Evolutionary conservation across 2,329 filamentous ascomycete species (phyloP), one percentile per base, ranked within the genome.

Genomic region (Chaetothyriales sp.): DNA sequence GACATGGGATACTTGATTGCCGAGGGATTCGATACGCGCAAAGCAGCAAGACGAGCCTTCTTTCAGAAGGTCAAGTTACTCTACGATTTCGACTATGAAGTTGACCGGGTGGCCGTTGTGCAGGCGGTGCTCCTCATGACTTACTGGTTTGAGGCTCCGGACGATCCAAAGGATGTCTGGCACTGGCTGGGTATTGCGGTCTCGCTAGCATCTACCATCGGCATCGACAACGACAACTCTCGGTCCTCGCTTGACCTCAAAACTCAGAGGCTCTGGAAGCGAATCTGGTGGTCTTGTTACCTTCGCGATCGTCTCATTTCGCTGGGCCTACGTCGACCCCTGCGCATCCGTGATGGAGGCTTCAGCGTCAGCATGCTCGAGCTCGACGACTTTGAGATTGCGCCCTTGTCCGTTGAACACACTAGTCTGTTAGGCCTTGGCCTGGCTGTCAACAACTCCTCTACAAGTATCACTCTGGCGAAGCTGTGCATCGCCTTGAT

Each of bases 141-240:
- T 2, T 95, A 94, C 66, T 96, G 90, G 84, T 95, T 95, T 65
- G 89, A 95, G 68, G 94, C 87, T 10, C 89, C 89, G 0, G 88
- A 95, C 67, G 90, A 95, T 65, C 87, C 95, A 64, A 95, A 95
- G 67, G 90, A 95, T 65, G 95, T 89, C 45, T 95, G 90, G 86
- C 89, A 95, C 64, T 95, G 89, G 90, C 94, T 95, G 86, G 90
- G 90, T 18, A 86, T 95, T 39, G 90, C 89, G 43, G 86, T 94
- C 53, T 95, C 89, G 10, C 73, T 95, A 46, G 89, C 88, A 49
- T 87, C 95, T 66, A 95, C 89, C 10, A 95, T 95, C 57, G 89
- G 90, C 5, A 75, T 95, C 18, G 88, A 96, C 66, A 84, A 89
- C 55, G 86, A 95, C 61, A 87, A 88, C 1, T 77, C 77, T 26